Evolutionary conservation across 331 rosid genomes (phyloP), one percentile per base, ranked within the genome.

Genomic region (Dryas integrifolia): DNA sequence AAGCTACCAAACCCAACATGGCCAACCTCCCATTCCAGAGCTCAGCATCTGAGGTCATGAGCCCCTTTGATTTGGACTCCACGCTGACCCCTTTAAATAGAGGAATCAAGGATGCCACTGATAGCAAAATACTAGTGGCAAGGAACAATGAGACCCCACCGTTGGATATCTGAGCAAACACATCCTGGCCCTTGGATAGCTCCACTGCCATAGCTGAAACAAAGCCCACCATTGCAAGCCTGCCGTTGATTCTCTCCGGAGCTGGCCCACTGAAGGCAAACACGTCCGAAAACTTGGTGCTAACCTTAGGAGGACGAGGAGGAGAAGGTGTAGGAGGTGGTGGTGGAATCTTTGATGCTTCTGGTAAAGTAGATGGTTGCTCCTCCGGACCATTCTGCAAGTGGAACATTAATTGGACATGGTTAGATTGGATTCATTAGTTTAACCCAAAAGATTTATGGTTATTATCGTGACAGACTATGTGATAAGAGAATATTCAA

Each of bases 221-320:
- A 56, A 93, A 93, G 0, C 97, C 98, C 6, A 91, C 76, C 98
- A 93, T 93, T 1, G 98, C 97, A 2, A 90, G 76, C 74, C 98
- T 85, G 5, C 96, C 97, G 65, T 93, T 93, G 74, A 93, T 93
- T 63, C 98, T 91, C 82, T 93, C 98, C 1, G 96, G 97, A 10
- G 90, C 97, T 0, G 95, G 98, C 2, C 98, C 97, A 40, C 89
- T 72, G 83, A 91, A 91, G 0, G 97, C 97, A 43, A 93, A 70
- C 9, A 93, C 41, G 21, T 93, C 96, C 0, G 85, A 64, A 24
- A 93, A 85, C 7, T 81, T 90, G 0, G 95, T 81, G 79, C 90
- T 87, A 10, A 78, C 66, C 91, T 88, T 45, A 15, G 85, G 70
- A 45, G 80, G 9, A 11, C 71, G 79, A 4, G 63, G 45, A 12